Conservation (phyloP, 306 rosid species). For the Cucumis sativus region DNA sequence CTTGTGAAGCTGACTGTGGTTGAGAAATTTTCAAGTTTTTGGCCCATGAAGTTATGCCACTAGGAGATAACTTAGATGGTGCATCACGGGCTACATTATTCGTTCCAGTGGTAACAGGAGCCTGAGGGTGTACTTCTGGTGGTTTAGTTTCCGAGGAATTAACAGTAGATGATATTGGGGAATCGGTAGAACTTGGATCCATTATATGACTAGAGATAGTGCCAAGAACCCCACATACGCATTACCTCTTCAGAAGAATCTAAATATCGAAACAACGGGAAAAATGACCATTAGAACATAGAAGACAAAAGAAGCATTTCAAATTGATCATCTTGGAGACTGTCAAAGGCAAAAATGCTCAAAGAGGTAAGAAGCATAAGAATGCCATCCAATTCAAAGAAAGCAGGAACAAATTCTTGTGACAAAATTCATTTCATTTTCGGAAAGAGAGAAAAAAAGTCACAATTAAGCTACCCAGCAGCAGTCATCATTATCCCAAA, state of each 20-base stretch:
- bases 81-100: conserved; percentile 32
- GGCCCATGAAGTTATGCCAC: conserved; percentile 79
- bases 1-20: conserved; percentile 50
- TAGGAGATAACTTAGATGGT: conserved; percentile 38
- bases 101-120: conserved; percentile 26
- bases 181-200: conserved; percentile 55
- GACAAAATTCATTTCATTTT: background rate
- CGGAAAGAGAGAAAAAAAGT: background rate
- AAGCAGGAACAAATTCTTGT: background rate
- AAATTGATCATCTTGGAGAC: background rate
- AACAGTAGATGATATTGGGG: conserved; percentile 23
- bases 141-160: conserved; percentile 21
- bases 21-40: conserved; percentile 69
- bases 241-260: background rate
- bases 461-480: background rate
- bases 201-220: conserved; percentile 23
- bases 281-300: background rate
- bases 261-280: background rate
- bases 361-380: background rate
- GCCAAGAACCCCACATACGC: conserved; percentile 20
- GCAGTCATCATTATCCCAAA: background rate
- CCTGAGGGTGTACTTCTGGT: conserved; percentile 23
- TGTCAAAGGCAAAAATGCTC: background rate
- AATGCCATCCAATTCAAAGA: background rate
- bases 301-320: background rate